Evolutionary conservation across 2,329 filamentous ascomycete species (phyloP), one percentile per base, ranked within the genome.

Genomic region (Sporothrix dimorphospora): DNA sequence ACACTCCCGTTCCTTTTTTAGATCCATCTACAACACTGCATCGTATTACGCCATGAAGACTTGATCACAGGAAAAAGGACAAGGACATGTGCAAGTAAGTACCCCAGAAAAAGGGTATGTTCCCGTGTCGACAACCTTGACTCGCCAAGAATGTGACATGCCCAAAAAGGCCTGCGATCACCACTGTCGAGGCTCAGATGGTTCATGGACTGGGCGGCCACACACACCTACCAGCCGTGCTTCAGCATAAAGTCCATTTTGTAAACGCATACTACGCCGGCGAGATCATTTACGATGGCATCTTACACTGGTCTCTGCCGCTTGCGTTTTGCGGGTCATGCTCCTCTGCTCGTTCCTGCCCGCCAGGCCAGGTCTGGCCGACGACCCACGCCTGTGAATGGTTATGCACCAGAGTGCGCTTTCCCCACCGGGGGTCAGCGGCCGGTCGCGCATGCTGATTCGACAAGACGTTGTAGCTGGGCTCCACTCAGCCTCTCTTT

Each of bases 381-480:
- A 59, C 55, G 16, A 21, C 30, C 55, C 55, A 61, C 57, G 57
- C 57, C 9, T 21, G 30, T 21, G 5, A n/a, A 38, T 38, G 19
- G 63, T 49, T 49, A 66, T 66, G 61, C 42, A 63, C 59, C 40
- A 12, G 19, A 65, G 19, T 49, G 63, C 42, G 19, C 65, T 38
- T 53, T 24, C 45, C 65, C 59, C 63, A 49, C 42, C 45, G 42
- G 45, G 45, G 45, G 65, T 67, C 65, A 67, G 45, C 65, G 65
- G 45, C 45, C 65, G 42, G 27, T 67, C 27, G 45, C 45, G 27
- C 27, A 7, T 19, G 27, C 65, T 67, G 65, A 67, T 67, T 67
- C 45, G 42, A 38, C 27, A 30, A 11, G 12, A 3, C 19, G 61
- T 16, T 19, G n/a, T 21, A 7, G 30, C 6, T 67, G 27, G 59